Conservation (phyloP, 805 yeast species). For the Lipomyces mesembrius region DNA sequence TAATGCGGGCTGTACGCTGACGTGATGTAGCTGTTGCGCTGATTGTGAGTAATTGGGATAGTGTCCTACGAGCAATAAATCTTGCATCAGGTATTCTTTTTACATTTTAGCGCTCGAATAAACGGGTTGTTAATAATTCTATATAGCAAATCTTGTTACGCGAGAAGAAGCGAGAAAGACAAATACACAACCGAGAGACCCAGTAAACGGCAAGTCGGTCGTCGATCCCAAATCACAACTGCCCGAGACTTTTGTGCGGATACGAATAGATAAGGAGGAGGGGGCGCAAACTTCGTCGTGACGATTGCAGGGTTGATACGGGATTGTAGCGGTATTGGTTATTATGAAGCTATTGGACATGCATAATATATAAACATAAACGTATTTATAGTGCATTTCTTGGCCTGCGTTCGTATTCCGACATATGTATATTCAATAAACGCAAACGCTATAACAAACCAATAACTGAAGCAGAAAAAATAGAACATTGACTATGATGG, state of each 20-base stretch:
- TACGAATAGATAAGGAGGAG: constrained; percentile 18
- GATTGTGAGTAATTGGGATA: constrained; percentile 36
- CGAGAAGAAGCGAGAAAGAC: constrained; percentile 11
- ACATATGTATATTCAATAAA: neutral
- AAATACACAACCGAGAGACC: neutral
- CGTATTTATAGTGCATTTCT: too few species aligned
- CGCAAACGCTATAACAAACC: neutral
- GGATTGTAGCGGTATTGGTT: neutral
- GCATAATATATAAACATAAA: too few species aligned
- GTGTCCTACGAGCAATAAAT: constrained; percentile 28
- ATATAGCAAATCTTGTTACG: constrained; percentile 11
- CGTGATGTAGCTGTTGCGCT: constrained; percentile 34
- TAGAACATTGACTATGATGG: constrained; percentile 1
- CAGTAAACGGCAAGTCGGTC: neutral
- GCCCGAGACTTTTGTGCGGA: constrained; percentile 33
- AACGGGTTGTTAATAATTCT: neutral
- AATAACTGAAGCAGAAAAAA: neutral
- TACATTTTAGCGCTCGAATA: neutral
- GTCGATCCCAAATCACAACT: constrained; percentile 18
- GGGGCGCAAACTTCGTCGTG: too few species aligned
- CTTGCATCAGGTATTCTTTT: constrained; percentile 29
- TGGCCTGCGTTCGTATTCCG: neutral
- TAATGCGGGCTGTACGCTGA: neutral
- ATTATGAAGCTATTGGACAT: neutral
- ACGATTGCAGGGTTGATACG: neutral